These are phyloP conservation scores for Exophiala phaeomuriformis DNA, from an alignment of 2,329 filamentous ascomycete genomes.

Conservation along the genomic window DNA sequence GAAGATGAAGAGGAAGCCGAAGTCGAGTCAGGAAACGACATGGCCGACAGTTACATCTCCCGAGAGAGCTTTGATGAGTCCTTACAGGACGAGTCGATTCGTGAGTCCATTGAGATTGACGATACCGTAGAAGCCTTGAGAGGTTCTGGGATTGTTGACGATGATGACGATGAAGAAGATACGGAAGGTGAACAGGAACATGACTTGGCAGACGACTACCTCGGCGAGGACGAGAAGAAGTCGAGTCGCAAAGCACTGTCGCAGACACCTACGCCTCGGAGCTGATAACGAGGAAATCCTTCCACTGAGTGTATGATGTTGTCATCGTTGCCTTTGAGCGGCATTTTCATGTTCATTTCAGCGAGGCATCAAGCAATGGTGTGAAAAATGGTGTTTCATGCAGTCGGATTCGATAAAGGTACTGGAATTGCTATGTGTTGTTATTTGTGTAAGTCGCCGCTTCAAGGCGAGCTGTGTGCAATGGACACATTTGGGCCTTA, in stretches of 20 bases:
- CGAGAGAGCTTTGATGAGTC: slow-evolving; percentile 44
- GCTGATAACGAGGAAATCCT: neutral
- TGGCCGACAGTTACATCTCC: slow-evolving; percentile 53
- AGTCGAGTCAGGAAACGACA: slow-evolving; percentile 37
- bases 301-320: neutral
- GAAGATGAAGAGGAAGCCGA: slow-evolving; percentile 40
- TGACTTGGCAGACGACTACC: slow-evolving; percentile 24
- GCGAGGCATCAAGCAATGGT: too few species aligned
- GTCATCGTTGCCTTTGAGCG: neutral
- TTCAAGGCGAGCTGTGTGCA: too few species aligned
- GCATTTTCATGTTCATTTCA: too few species aligned
- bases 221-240: slow-evolving; percentile 11
- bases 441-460: too few species aligned
- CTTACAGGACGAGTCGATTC: slow-evolving; percentile 41
- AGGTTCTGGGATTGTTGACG: slow-evolving; percentile 27
- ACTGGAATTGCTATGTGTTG: too few species aligned
- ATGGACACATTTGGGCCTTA: too few species aligned
- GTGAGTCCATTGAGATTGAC: slow-evolving; percentile 40
- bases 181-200: slow-evolving; percentile 12
- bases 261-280: neutral
- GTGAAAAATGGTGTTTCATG: too few species aligned
- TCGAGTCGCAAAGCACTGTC: neutral
- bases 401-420: too few species aligned
- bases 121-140: slow-evolving; percentile 17
- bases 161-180: slow-evolving; percentile 34